Conservation (phyloP, 331 rosid species). For the Spiraea crenata region DNA sequence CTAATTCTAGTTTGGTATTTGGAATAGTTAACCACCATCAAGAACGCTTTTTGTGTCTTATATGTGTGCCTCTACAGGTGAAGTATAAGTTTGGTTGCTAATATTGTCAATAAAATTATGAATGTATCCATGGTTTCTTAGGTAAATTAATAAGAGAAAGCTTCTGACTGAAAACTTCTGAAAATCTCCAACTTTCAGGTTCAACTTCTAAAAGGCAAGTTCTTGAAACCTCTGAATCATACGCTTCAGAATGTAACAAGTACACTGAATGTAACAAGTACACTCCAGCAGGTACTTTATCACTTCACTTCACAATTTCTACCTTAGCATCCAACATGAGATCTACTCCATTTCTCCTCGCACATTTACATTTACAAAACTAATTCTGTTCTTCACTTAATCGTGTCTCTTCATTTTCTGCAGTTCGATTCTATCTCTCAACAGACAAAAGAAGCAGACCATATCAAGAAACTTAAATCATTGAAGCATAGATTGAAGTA, state of each 20-base stretch:
- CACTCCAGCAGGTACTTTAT: slow-evolving; percentile 55
- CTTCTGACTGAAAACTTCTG: not conserved
- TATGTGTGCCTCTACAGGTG: not conserved
- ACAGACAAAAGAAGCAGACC: slow-evolving; percentile 44
- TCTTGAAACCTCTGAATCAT: slow-evolving; percentile 33
- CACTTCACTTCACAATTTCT: not conserved
- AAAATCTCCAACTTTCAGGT: not conserved
- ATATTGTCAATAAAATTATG: too few species aligned
- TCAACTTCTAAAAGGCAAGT: slow-evolving; percentile 4
- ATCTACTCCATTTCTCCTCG: not conserved
- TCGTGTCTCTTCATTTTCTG: slow-evolving; percentile 2
- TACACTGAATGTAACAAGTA: slow-evolving; percentile 43
- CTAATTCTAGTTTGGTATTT: too few species aligned
- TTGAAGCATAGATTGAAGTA: slow-evolving; percentile 49
- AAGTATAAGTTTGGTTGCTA: not conserved
- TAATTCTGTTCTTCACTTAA: not conserved
- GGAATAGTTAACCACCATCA: not conserved
- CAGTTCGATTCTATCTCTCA: slow-evolving; percentile 63
- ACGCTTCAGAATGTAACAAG: slow-evolving; percentile 45
- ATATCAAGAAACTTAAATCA: slow-evolving; percentile 39
- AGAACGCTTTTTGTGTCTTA: not conserved
- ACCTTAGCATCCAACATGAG: not conserved
- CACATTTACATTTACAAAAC: not conserved
- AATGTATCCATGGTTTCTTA: too few species aligned
- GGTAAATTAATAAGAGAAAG: too few species aligned